Evolutionary conservation across 2,329 filamentous ascomycete genomes (phyloP).

Genomic region (Chaetothyriales sp.): DNA sequence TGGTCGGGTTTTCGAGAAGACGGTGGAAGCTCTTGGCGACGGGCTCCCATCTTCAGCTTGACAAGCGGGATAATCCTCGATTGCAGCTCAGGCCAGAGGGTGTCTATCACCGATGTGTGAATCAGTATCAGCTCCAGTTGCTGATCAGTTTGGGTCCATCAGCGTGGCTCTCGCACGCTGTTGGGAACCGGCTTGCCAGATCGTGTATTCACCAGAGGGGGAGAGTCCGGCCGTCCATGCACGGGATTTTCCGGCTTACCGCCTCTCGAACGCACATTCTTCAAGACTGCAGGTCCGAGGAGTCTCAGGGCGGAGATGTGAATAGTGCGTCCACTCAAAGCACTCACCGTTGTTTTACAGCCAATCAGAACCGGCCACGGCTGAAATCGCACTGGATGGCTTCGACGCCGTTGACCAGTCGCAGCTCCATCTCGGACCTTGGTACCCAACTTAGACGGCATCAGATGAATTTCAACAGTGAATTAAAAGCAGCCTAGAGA

Average conservation of each 20-base stretch:
- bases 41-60: slow-evolving; percentile 1
- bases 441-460: not conserved
- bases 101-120: not conserved
- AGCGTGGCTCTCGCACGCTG: not conserved
- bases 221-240: not conserved
- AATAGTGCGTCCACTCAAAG: not conserved
- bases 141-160: not conserved
- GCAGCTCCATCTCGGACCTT: not conserved
- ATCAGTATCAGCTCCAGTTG: not conserved
- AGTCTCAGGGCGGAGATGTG: not conserved
- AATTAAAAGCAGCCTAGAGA: not conserved
- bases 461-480: not conserved
- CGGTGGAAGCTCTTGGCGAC: slow-evolving; percentile 17
- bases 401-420: not conserved
- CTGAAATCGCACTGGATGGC: not conserved
- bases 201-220: not conserved
- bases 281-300: not conserved
- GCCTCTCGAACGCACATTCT: not conserved
- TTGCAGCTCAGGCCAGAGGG: not conserved
- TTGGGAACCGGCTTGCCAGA: not conserved
- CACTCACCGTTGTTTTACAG: not conserved
- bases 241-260: not conserved
- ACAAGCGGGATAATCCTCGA: not conserved
- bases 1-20: slow-evolving; percentile 13
- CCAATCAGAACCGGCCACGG: slow-evolving; percentile 4